phyloP scores from a whole-genome alignment of 108 stramenopile genomes.

The Skeletonema costatum region DNA sequence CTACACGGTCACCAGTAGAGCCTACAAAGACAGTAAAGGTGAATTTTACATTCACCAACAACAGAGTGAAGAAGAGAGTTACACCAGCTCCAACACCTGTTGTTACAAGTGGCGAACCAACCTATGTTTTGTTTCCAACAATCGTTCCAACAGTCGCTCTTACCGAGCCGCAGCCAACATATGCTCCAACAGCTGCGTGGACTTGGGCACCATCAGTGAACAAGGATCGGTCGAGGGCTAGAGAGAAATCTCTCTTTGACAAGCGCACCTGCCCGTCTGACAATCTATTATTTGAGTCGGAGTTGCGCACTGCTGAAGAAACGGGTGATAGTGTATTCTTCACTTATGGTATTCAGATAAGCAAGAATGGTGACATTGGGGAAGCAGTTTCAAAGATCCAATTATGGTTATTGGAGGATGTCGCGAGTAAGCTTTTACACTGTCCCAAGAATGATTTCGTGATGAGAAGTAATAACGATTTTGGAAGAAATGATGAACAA shows the following conservation, averaged over 20 bases:
- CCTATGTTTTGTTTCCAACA: background rate
- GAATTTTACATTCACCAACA: background rate
- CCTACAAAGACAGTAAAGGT: background rate
- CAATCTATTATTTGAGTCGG: background rate
- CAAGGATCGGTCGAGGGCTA: background rate
- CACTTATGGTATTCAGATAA: constrained; percentile 35
- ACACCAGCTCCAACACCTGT: background rate
- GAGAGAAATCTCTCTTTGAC: background rate
- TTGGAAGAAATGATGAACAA: background rate
- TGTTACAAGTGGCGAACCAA: background rate
- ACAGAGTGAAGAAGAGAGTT: background rate
- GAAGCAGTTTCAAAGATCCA: constrained; percentile 24
- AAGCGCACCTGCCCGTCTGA: background rate
- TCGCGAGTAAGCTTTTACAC: constrained; percentile 15
- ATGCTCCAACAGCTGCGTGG: background rate
- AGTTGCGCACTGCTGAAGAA: background rate
- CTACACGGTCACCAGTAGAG: background rate
- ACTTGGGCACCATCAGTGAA: background rate
- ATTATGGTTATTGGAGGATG: constrained; percentile 30
- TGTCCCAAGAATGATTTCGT: constrained; percentile 9
- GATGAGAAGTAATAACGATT: background rate
- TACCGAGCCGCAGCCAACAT: background rate
- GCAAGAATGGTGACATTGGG: constrained; percentile 1
- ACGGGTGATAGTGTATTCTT: constrained; percentile 10
- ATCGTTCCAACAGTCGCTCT: background rate